Evolutionary conservation across 352 stramenopile species (phyloP).

Genomic region (Phytophthora meadii): DNA sequence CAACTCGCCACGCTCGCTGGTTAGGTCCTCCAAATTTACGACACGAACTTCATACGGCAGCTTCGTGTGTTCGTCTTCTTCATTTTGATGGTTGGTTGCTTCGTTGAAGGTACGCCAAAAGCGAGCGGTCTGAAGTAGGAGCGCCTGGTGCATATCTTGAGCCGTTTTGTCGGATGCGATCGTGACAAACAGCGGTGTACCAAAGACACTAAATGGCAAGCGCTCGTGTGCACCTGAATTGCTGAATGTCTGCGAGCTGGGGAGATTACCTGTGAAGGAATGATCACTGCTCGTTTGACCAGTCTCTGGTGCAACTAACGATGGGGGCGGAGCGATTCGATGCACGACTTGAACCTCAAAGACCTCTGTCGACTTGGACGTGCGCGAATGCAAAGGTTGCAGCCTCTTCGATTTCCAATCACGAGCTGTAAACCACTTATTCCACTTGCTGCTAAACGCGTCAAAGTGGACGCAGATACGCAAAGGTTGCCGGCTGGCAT

Average conservation of each 20-base stretch:
- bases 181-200: conserved; percentile 77
- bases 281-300: conserved; percentile 27
- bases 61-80: not conserved
- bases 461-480: conserved; percentile 77
- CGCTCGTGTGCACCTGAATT: conserved; percentile 11
- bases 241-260: conserved; percentile 26
- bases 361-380: conserved; percentile 56
- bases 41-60: conserved; percentile 65
- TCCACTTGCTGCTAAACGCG: conserved; percentile 71
- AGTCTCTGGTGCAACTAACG: conserved; percentile 3
- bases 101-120: conserved; percentile 44
- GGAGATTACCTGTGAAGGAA: conserved; percentile 21
- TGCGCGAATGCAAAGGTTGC: conserved; percentile 47
- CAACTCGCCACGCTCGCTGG: conserved; percentile 36
- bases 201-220: conserved; percentile 59
- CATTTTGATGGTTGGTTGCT: conserved; percentile 7
- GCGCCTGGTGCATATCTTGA: conserved; percentile 68
- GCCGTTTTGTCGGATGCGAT: conserved; percentile 71
- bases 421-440: conserved; percentile 67
- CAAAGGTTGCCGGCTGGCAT: conserved; percentile 5
- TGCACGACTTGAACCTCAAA: conserved; percentile 86
- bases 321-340: conserved; percentile 35
- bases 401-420: conserved; percentile 71
- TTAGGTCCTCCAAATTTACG: conserved; percentile 70
- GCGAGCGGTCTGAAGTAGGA: conserved; percentile 71